A percentile compares a stretch with the other conserved stretches of the same genome.
Evolutionary conservation across 805 yeast genomes (phyloP).

Genomic region (Nakazawaea ambrosiae): DNA sequence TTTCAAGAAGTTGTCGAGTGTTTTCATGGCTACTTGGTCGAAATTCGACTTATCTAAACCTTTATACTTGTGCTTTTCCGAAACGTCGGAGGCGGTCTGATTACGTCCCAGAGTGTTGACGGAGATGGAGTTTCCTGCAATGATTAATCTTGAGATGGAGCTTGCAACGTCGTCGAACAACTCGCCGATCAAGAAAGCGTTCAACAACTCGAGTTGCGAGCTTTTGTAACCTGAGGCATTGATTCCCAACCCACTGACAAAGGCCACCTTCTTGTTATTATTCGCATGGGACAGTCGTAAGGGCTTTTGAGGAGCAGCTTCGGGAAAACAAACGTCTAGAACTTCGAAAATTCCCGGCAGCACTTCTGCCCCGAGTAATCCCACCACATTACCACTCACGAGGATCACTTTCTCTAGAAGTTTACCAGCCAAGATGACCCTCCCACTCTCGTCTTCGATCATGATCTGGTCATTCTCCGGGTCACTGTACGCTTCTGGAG

Average conservation of each 20-base stretch:
- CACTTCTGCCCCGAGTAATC: slow-evolving; percentile 79
- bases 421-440: slow-evolving; percentile 67
- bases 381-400: slow-evolving; percentile 88
- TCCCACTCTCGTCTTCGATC: slow-evolving; percentile 91
- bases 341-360: slow-evolving; percentile 80
- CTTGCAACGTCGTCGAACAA: slow-evolving; percentile 32
- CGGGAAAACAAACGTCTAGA: slow-evolving; percentile 72
- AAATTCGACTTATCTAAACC: slow-evolving; percentile 50
- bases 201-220: slow-evolving; percentile 48
- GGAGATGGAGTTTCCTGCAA: slow-evolving; percentile 62
- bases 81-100: slow-evolving; percentile 17
- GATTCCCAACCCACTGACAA: slow-evolving; percentile 72
- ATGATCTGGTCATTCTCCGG: slow-evolving; percentile 52
- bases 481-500: slow-evolving; percentile 40
- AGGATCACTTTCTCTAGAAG: slow-evolving; percentile 50
- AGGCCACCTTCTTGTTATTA: slow-evolving; percentile 45
- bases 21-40: slow-evolving; percentile 37
- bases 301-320: slow-evolving; percentile 48
- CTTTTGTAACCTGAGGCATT: slow-evolving; percentile 35
- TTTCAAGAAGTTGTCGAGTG: slow-evolving; percentile 52
- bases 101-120: slow-evolving; percentile 19
- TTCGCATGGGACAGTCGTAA: slow-evolving; percentile 16
- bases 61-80: slow-evolving; percentile 31
- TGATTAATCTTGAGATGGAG: slow-evolving; percentile 43
- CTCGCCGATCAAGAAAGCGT: slow-evolving; percentile 69